phyloP scores from a whole-genome alignment of 257 asterid species.

The Nicotiana benthamiana region DNA sequence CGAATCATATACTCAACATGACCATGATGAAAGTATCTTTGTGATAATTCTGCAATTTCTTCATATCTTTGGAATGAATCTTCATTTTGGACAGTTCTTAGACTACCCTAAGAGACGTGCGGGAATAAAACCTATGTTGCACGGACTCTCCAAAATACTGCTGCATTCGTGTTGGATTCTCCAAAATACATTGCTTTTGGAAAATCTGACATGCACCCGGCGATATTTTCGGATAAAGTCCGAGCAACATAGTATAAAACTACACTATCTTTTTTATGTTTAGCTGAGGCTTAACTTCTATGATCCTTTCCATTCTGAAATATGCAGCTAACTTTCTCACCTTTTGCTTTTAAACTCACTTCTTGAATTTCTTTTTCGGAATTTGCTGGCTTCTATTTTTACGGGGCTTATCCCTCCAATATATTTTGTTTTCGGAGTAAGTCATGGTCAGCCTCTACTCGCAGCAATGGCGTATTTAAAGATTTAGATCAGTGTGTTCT shows the following conservation, averaged over 20 bases:
- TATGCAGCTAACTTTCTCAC: neutral
- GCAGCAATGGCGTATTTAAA: neutral
- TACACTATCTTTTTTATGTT: neutral
- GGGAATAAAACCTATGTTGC: neutral
- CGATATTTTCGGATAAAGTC: too few species aligned
- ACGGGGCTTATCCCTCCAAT: neutral
- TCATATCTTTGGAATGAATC: neutral
- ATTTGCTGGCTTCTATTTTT: neutral
- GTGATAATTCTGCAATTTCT: neutral
- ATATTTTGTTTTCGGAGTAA: neutral
- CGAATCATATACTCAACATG: slow-evolving; percentile 14
- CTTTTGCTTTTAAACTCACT: neutral
- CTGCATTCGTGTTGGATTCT: too few species aligned
- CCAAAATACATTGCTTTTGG: too few species aligned
- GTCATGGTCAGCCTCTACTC: neutral
- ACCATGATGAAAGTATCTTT: slow-evolving; percentile 15
- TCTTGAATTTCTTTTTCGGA: neutral
- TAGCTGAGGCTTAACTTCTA: neutral
- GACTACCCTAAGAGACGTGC: neutral
- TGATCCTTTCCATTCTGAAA: neutral
- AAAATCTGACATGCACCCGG: too few species aligned
- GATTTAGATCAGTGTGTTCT: neutral
- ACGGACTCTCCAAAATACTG: too few species aligned
- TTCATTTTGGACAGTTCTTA: neutral
- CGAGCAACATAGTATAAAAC: too few species aligned